Conservation (phyloP, 1,139 yeast genomes). For the Geotrichum phurueaensis region DNA sequence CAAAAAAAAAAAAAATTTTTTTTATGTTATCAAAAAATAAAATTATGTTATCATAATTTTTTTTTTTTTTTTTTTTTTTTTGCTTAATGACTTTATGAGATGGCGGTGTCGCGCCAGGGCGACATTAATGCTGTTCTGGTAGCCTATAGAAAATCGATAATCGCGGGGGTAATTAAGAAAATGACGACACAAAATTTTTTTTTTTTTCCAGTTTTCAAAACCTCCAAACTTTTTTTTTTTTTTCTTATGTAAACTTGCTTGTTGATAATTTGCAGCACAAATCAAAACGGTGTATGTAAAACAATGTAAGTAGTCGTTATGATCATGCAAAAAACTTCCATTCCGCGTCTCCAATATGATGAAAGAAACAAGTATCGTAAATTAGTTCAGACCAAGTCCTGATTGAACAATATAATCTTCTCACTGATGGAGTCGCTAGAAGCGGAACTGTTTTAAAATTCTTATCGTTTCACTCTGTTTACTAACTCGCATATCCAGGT, state of each 20-base stretch:
- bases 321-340: neutral
- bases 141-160: neutral
- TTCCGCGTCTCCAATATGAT: neutral
- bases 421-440: constrained; percentile 18
- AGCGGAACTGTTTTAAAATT: neutral
- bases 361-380: constrained; percentile 3
- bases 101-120: neutral
- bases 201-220: neutral
- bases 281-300: neutral
- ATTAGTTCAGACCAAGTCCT: neutral
- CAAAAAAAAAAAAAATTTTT: neutral
- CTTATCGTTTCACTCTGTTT: neutral
- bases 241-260: neutral
- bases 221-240: neutral
- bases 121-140: neutral
- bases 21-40: neutral
- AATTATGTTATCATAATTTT: too few relatives aligned
- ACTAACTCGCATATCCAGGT: neutral
- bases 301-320: neutral
- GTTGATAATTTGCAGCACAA: neutral
- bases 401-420: constrained; percentile 21
- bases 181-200: neutral
- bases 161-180: neutral
- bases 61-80: neutral
- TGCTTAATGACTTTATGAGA: neutral